A percentile compares a stretch with the other conserved stretches of the same genome.
phyloP scores from a whole-genome alignment of 805 yeast genomes.

The Candida xyloterini region DNA sequence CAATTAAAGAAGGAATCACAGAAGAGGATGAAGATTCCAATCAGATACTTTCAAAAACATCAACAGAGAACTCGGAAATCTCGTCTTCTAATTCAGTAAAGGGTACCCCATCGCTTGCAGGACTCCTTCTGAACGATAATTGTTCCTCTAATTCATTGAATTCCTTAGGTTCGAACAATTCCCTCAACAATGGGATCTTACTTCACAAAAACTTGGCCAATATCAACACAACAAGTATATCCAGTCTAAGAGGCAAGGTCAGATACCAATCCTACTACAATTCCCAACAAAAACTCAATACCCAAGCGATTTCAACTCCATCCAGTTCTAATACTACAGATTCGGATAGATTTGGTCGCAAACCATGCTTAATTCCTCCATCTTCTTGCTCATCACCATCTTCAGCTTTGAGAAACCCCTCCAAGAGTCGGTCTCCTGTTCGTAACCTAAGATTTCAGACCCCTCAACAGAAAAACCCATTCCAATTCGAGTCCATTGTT shows the following conservation, averaged over 20 bases:
- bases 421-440: conserved; percentile 30
- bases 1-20: conserved; percentile 30
- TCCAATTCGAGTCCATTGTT: conserved; percentile 31
- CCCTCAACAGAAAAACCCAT: conserved; percentile 25
- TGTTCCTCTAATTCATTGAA: conserved; percentile 28
- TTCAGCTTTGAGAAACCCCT: conserved; percentile 12
- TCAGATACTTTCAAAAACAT: conserved; percentile 12
- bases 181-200: conserved; percentile 12
- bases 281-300: conserved; percentile 25
- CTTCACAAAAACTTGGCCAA: conserved; percentile 16
- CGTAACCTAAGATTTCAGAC: conserved; percentile 17
- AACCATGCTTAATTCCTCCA: conserved; percentile 11
- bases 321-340: conserved; percentile 9
- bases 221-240: conserved; percentile 24
- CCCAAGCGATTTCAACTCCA: conserved; percentile 21
- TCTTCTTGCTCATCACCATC: conserved; percentile 15
- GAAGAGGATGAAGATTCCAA: conserved; percentile 25
- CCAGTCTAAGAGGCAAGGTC: conserved; percentile 28
- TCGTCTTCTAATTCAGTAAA: conserved; percentile 22
- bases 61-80: conserved; percentile 21
- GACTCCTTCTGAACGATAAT: conserved; percentile 21
- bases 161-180: conserved; percentile 23
- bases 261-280: conserved; percentile 34
- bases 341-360: conserved; percentile 11
- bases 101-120: conserved; percentile 19